Evolutionary conservation across 2,329 filamentous ascomycete genomes (phyloP).

Genomic region (Stagonosporopsis rhizophila): DNA sequence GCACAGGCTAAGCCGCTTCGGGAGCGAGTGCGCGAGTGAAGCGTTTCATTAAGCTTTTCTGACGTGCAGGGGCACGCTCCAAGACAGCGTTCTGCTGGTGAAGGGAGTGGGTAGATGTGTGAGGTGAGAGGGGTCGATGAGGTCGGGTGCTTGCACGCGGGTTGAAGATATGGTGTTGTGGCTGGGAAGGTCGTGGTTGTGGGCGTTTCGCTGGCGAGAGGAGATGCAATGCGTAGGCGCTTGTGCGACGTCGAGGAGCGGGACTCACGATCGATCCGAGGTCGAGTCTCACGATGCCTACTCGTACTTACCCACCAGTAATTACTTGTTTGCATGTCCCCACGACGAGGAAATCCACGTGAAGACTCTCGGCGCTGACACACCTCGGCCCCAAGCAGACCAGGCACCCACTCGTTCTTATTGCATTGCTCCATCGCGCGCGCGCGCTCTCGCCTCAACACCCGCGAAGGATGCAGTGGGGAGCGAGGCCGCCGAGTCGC

Average conservation of each 20-base stretch:
- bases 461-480: not conserved
- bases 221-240: not conserved
- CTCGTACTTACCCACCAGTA: too few relatives aligned
- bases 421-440: not conserved
- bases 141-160: too few relatives aligned
- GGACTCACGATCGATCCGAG: too few relatives aligned
- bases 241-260: not conserved
- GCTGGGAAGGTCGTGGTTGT: not conserved
- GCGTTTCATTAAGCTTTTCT: slow-evolving; percentile 21
- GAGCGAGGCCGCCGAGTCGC: too few relatives aligned
- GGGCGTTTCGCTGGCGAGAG: not conserved
- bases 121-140: too few relatives aligned
- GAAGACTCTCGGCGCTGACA: not conserved
- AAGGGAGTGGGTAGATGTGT: not conserved
- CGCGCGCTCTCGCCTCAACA: not conserved
- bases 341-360: not conserved
- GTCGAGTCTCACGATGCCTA: not conserved
- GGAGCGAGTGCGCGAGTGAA: not conserved
- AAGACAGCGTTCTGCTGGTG: not conserved
- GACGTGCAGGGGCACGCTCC: not conserved
- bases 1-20: not conserved
- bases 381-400: not conserved
- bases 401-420: not conserved
- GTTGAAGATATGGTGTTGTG: not conserved
- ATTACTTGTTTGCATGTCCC: too few relatives aligned